phyloP scores from a whole-genome alignment of 169 alveolate genomes.

The Plasmodium coatneyi region DNA sequence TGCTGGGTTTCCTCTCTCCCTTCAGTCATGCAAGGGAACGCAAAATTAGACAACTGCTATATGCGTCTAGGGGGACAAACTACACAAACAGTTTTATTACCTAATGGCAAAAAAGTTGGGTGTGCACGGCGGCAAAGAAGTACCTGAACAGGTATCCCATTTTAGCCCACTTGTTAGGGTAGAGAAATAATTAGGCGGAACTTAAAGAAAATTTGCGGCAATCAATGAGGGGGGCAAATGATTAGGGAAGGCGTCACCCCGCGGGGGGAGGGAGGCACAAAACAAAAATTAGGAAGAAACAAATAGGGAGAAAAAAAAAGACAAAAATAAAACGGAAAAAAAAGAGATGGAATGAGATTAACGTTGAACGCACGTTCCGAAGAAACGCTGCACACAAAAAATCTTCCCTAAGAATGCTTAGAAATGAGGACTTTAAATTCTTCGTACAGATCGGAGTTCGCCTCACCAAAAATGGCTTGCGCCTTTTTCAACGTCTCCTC shows the following conservation, averaged over 20 bases:
- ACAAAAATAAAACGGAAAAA: slow-evolving; percentile 11
- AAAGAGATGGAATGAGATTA: too few species aligned
- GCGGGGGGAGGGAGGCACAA: background rate
- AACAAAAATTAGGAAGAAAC: background rate
- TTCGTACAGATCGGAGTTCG: slow-evolving; percentile 81
- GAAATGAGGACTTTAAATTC: slow-evolving; percentile 84
- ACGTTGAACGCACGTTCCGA: background rate
- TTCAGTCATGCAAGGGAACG: background rate
- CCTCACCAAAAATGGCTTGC: slow-evolving; percentile 79
- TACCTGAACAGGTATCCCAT: slow-evolving; percentile 2
- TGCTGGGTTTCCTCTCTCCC: background rate
- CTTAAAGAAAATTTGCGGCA: slow-evolving; percentile 23
- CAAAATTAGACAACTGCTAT: background rate
- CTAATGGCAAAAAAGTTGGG: background rate
- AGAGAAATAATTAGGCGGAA: slow-evolving; percentile 19
- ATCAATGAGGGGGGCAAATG: background rate
- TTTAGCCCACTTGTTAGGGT: background rate
- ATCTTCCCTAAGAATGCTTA: slow-evolving; percentile 75
- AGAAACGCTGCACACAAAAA: background rate
- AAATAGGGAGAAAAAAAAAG: background rate
- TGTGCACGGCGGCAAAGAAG: background rate
- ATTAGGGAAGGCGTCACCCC: background rate
- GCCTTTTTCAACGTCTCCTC: slow-evolving; percentile 84
- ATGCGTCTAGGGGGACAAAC: background rate
- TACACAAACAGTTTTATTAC: background rate